Conservation (phyloP, 1,284 basidiomycete species). For the Fomitopsis betulina region DNA sequence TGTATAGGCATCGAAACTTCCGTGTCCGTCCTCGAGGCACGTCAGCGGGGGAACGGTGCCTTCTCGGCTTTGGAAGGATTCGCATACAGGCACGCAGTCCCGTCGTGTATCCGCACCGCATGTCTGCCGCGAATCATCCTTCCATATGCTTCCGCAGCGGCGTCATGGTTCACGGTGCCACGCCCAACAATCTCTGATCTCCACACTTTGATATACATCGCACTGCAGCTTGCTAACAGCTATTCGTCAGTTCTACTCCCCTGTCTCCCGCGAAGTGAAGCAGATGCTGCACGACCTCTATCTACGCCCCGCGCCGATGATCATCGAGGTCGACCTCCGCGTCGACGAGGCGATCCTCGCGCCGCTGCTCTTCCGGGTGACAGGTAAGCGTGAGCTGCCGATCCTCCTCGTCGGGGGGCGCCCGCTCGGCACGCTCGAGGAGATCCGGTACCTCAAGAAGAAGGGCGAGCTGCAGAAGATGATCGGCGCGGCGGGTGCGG, state of each 20-base stretch:
- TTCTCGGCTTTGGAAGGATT: background rate
- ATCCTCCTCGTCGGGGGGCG: constrained; percentile 66
- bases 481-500: constrained; percentile 54
- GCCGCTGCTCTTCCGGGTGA: constrained; percentile 51
- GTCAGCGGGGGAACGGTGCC: background rate
- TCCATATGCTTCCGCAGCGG: background rate
- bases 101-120: background rate
- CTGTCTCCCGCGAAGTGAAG: constrained; percentile 65
- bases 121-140: background rate
- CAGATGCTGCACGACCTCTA: constrained; percentile 53
- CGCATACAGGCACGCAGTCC: background rate
- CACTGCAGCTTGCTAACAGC: background rate
- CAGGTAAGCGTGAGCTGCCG: constrained; percentile 54
- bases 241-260: constrained; percentile 48
- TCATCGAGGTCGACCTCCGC: constrained; percentile 74
- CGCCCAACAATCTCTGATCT: background rate
- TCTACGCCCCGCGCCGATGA: constrained; percentile 61
- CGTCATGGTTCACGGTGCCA: background rate
- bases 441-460: constrained; percentile 48
- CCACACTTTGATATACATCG: background rate
- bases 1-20: background rate
- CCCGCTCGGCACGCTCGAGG: constrained; percentile 48
- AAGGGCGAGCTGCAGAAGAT: constrained; percentile 49
- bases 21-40: background rate
- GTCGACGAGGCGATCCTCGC: constrained; percentile 42